These are phyloP conservation scores for Lentinula aciculospora DNA, from an alignment of 768 basidiomycete species.

Conservation along the genomic window DNA sequence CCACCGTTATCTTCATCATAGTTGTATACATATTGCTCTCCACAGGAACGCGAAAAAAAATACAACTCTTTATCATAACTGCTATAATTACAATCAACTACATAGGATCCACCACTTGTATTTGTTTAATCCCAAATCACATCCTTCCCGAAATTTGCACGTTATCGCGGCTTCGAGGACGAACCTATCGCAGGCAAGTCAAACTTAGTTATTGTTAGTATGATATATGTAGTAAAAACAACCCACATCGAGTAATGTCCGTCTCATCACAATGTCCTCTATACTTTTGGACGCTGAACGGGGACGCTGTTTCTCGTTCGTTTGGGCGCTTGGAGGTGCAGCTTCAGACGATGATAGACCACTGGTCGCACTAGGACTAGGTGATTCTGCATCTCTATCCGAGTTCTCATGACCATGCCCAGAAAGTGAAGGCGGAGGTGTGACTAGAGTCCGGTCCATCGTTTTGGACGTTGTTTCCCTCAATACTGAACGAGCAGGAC, in stretches of 20 bases:
- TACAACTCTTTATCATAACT: background rate
- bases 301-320: background rate
- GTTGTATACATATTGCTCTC: background rate
- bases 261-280: conserved; percentile 15
- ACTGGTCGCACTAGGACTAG: background rate
- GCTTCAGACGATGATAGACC: background rate
- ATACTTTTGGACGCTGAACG: conserved; percentile 1
- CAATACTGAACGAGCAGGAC: conserved; percentile 20
- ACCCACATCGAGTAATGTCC: conserved; percentile 15
- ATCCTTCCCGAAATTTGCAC: background rate
- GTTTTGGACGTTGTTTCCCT: conserved; percentile 6
- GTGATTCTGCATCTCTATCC: background rate
- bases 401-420: conserved; percentile 18
- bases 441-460: conserved; percentile 26
- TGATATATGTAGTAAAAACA: background rate
- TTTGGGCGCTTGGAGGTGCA: background rate
- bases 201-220: background rate
- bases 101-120: background rate
- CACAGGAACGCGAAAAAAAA: too few species aligned
- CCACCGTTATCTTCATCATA: background rate
- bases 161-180: conserved; percentile 9
- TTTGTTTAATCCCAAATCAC: background rate
- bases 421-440: conserved; percentile 36
- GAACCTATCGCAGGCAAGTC: conserved; percentile 4
- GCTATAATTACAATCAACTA: background rate